Evolutionary conservation across 1,284 basidiomycete species (phyloP).

Genomic region (Leccinum insolens): DNA sequence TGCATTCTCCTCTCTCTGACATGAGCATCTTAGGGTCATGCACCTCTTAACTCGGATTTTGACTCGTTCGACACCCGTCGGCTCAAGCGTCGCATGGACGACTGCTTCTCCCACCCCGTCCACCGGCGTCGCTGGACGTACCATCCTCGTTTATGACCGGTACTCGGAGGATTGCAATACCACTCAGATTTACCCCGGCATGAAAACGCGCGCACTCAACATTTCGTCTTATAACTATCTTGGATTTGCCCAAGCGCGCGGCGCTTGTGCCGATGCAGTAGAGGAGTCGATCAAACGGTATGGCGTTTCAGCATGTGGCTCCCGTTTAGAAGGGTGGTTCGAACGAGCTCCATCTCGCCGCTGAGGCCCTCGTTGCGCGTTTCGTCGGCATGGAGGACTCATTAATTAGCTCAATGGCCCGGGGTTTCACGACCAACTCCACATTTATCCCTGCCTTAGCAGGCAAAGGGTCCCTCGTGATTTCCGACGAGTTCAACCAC

Average conservation of each 20-base stretch:
- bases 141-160: slow-evolving; percentile 87
- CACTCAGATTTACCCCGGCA: slow-evolving; percentile 80
- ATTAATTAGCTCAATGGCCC: slow-evolving; percentile 84
- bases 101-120: slow-evolving; percentile 93
- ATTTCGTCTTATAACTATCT: slow-evolving; percentile 99
- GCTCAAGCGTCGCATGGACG: slow-evolving; percentile 92
- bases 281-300: slow-evolving; percentile 80
- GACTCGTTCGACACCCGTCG: slow-evolving; percentile 99
- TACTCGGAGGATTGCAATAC: slow-evolving; percentile 82
- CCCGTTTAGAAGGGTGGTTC: slow-evolving; percentile 83
- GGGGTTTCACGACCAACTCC: slow-evolving; percentile 96
- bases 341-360: slow-evolving; percentile 80
- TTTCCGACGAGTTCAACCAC: slow-evolving; percentile 98
- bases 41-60: slow-evolving; percentile 96
- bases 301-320: slow-evolving; percentile 79
- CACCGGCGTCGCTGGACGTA: slow-evolving; percentile 95
- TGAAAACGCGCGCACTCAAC: slow-evolving; percentile 88
- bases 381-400: slow-evolving; percentile 92
- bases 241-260: slow-evolving; percentile 94
- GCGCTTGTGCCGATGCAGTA: slow-evolving; percentile 93
- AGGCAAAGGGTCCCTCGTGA: slow-evolving; percentile 90
- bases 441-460: slow-evolving; percentile 94
- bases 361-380: slow-evolving; percentile 87
- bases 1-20: slow-evolving; percentile 10
- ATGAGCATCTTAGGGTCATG: slow-evolving; percentile 73